Base-by-base conservation (phyloP, 805 yeast genomes). In the Priceomyces melissophilus region DNA sequence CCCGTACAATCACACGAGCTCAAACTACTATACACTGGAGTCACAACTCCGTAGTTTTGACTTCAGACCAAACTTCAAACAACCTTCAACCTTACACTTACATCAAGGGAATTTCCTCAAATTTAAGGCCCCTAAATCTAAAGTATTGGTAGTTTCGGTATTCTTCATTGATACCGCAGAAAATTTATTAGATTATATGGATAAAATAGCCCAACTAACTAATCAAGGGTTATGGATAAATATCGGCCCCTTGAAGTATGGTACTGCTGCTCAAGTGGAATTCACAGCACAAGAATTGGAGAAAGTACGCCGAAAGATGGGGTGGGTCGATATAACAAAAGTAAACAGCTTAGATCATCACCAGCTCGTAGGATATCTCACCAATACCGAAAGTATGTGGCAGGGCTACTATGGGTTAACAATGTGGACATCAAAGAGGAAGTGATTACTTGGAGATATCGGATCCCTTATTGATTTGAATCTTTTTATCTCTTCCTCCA, bases 121-220 rank as follows among this genome's bases (percentile, higher is more conserved):
- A 37, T 80, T 84, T 50, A 57, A 61, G 1, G 40, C 70, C 3
- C 55, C 60, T 1, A 48, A 60, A 3, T 40, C 45, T 8, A 51
- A 54, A 0, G 42, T 52, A 3, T 73, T 73, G 41, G 63, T 84
- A 14, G 73, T 83, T 4, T 73, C 86, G 0, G 84, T 83, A 3
- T 91, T 84, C 55, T 90, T 91, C 63, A 70, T 91, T 20, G 98
- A 91, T 61, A 91, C 98, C 0, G 97, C 97, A 0, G 95, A 87
- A 52, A 87, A 90, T 54, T 57, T 87, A 37, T 69, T 91, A 47
- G 82, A 79, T 31, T 90, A 90, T 59, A 60, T 91, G 40, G 84
- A 83, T 40, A 63, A 83, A 1, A 80, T 91, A 29, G 75, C 23
- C 37, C 46, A 27, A 11, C 30, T 45, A 7, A 32, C 50, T 17